Evolutionary conservation across 1,139 yeast genomes (phyloP).

Genomic region (Saccharomyces hybrid): DNA sequence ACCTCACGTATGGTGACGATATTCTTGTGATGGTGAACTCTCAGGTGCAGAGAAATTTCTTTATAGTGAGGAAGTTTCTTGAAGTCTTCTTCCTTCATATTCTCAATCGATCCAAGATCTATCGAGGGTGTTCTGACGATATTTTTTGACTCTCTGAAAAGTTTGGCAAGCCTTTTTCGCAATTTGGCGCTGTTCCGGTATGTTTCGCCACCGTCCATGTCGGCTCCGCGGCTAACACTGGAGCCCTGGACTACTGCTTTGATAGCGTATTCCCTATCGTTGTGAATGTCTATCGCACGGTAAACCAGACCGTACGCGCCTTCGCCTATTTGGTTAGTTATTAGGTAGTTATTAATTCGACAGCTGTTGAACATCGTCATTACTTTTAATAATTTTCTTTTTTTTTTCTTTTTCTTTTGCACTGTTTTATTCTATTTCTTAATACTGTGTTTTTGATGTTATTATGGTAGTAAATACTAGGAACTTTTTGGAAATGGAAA

Average conservation of each 20-base stretch:
- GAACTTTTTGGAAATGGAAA: background rate
- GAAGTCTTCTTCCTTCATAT: conserved; percentile 19
- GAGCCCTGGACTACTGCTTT: conserved; percentile 57
- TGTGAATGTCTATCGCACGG: conserved; percentile 51
- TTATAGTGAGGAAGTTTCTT: conserved; percentile 32
- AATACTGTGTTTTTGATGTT: too few species aligned
- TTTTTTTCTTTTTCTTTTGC: background rate
- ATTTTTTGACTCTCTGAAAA: conserved; percentile 24
- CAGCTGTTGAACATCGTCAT: conserved; percentile 23
- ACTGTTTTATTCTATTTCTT: too few species aligned
- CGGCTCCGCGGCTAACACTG: conserved; percentile 5
- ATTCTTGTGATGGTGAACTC: conserved; percentile 71
- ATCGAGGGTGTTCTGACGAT: conserved; percentile 25
- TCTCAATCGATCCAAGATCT: conserved; percentile 24
- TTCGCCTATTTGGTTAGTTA: conserved; percentile 49
- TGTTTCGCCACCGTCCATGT: background rate
- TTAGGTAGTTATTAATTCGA: conserved; percentile 25
- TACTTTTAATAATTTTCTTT: background rate
- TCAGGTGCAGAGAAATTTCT: conserved; percentile 69
- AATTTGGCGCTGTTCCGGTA: conserved; percentile 5
- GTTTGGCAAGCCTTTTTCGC: conserved; percentile 23
- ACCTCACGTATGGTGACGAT: conserved; percentile 68
- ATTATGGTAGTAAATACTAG: background rate
- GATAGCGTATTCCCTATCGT: conserved; percentile 56
- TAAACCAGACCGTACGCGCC: conserved; percentile 89